Base-by-base conservation (phyloP, 129 eudicot genomes). In the Gnaphalium uliginosum region DNA sequence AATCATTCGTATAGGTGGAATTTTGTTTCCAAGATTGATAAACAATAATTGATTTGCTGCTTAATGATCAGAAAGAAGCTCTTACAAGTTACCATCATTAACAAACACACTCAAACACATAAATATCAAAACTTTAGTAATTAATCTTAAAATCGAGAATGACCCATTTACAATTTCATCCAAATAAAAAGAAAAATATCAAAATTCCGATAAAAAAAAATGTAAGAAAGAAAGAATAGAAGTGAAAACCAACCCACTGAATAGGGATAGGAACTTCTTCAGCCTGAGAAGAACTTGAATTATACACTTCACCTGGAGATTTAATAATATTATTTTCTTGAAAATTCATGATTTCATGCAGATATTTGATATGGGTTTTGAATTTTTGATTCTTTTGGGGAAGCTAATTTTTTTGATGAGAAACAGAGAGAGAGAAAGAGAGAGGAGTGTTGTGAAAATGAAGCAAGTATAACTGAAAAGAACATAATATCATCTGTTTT, bases 281-380 rank as follows among this genome's bases (percentile, higher is more conserved):
- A 72, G 51, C 27, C 73, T 80, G 74, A 70, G 70, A 73, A 66
- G 75, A 73, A 73, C 83, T 80, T 80, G 75, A 73, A 56, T 72
- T 25, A 65, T 64, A 61, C 19, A 25, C 51, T 8, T 65, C 74
- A 27, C 60, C 60, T 41, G 60, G 14, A 72, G 69, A 72, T 51
- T 72, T 37, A 67, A n/a, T 19, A 27, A 17, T 71, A 79, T 53
- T 53, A 35, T 64, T 63, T 72, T 72, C 78, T 54, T 72, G 61
- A 54, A 18, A 26, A 51, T 79, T 79, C 83, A 79, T 79, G 73
- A 63, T 26, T 78, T 79, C 83, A 73, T 80, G 70, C 53, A 66
- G 70, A 66, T 39, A 27, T 66, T 66, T 39, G 35, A 79, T 17
- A 11, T 57, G 70, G 68, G 61, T 79, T 73, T 66, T 73, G 75